Evolutionary conservation across 225 moss, liverwort and hornwort genomes (phyloP), one percentile per base, ranked within the genome.

Genomic region (Polytrichum commune): DNA sequence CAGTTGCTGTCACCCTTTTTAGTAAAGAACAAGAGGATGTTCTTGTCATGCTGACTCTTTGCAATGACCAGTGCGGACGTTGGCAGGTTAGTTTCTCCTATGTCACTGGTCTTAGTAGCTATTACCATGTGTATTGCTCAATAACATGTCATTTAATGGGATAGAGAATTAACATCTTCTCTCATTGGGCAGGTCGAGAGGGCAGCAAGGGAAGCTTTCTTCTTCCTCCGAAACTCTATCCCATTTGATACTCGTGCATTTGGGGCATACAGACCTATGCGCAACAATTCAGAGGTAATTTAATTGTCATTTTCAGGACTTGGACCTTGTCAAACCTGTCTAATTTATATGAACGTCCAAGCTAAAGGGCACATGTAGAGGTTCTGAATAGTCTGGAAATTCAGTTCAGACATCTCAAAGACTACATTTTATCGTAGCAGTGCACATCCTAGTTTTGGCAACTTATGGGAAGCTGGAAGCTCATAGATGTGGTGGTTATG

Each of bases 11-110:
- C 54, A 69, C 72, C 57, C 63, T 80, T n/a, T 66, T 83, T 63
- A 81, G 74, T 72, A 71, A 74, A 35, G 23, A 69, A 9, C 35
- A 54, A 28, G 69, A 76, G 53, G 60, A 73, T 35, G 67, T 85
- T 66, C 88, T 81, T 55, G 76, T 90, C 18, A 70, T 90, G 55
- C 46, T 90, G 22, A 85, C 88, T 10, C 67, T 90, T 19, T 90
- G 88, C 65, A 90, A 85, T 57, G 88, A 88, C 75, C 90, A 90
- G 77, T 90, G 69, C 61, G 83, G 81, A 69, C 83, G 90, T 35
- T 90, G 90, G 90, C 85, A 85, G 90, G 90, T 90, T 73, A 19
- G 22, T 63, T 54, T 66, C 60, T 53, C 55, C 6, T 35, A 35
- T 35, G 35, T 8, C 9, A 9, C 8, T 69, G 25, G 54, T 55